Evolutionary conservation across 2,329 filamentous ascomycete species (phyloP).

Genomic region (Penicillium sp.): DNA sequence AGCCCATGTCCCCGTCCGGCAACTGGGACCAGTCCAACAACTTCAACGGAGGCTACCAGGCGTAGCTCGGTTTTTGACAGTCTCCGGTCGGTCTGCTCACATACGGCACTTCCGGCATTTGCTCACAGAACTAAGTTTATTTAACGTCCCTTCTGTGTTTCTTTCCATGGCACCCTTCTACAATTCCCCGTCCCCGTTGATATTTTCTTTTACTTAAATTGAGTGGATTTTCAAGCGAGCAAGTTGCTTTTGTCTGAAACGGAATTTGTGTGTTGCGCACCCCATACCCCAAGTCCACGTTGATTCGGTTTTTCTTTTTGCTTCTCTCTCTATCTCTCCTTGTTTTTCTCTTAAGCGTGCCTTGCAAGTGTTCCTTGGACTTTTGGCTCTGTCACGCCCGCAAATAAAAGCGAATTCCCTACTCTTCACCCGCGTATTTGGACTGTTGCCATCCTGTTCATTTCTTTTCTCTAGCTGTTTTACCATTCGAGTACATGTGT

Average conservation of each 20-base stretch:
- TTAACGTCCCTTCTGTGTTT: slow-evolving; percentile 18
- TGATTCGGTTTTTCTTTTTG: slow-evolving; percentile 26
- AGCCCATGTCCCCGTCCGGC: slow-evolving; percentile 50
- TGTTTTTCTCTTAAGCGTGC: slow-evolving; percentile 28
- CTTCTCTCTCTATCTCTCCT: slow-evolving; percentile 17
- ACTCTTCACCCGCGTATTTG: slow-evolving; percentile 25
- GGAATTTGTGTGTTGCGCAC: slow-evolving; percentile 43
- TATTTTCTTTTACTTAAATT: slow-evolving; percentile 27
- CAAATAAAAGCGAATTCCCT: slow-evolving; percentile 34
- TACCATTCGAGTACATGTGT: slow-evolving; percentile 18
- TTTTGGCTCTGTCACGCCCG: slow-evolving; percentile 31
- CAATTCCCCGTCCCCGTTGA: slow-evolving; percentile 16
- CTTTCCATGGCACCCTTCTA: slow-evolving; percentile 17
- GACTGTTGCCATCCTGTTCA: slow-evolving; percentile 16
- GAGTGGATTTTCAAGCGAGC: slow-evolving; percentile 39
- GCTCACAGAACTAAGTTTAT: slow-evolving; percentile 11
- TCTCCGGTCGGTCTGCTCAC: slow-evolving; percentile 7
- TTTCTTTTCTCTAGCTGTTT: slow-evolving; percentile 17
- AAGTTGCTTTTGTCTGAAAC: slow-evolving; percentile 40
- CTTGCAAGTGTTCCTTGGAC: slow-evolving; percentile 30
- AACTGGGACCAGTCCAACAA: slow-evolving; percentile 54
- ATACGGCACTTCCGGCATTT: slow-evolving; percentile 8
- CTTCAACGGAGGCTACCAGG: slow-evolving; percentile 60
- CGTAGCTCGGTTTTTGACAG: slow-evolving; percentile 37
- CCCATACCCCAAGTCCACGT: slow-evolving; percentile 44